These are phyloP conservation scores for Pulveroboletus sp. DNA, from an alignment of 768 basidiomycete genomes.

Conservation along the genomic window DNA sequence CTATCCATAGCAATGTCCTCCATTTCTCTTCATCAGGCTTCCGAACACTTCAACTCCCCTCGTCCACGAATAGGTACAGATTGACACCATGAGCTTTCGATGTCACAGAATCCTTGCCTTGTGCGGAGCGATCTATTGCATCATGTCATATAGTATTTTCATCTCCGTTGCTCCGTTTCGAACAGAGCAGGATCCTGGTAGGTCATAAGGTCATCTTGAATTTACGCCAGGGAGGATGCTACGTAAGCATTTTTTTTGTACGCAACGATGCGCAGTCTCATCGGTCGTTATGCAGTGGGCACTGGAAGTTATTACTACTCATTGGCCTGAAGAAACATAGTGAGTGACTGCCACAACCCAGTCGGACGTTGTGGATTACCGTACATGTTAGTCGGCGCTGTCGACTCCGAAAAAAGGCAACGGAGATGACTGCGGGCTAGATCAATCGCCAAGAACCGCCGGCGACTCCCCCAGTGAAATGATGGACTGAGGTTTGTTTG, in stretches of 20 bases:
- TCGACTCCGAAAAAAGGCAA: conserved; percentile 65
- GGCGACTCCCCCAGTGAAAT: conserved; percentile 67
- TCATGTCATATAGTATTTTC: conserved; percentile 23
- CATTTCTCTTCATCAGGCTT: conserved; percentile 43
- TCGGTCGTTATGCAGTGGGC: conserved; percentile 39
- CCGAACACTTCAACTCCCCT: conserved; percentile 48
- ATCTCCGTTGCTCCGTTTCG: not conserved
- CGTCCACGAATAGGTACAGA: no score
- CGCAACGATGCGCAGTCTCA: not conserved
- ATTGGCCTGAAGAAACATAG: conserved; percentile 84
- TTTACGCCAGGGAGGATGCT: conserved; percentile 83
- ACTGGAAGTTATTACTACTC: conserved; percentile 66
- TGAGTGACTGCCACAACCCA: no score
- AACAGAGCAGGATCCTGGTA: conserved; percentile 60
- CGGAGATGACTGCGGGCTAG: conserved; percentile 64
- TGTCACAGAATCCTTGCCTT: conserved; percentile 71
- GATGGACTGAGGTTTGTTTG: conserved; percentile 67
- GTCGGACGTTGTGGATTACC: no score
- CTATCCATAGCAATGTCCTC: conserved; percentile 14
- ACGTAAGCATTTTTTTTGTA: conserved; percentile 46
- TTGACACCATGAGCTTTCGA: conserved; percentile 76
- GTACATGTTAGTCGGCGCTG: conserved; percentile 48
- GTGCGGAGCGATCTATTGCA: conserved; percentile 46
- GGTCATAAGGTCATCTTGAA: conserved; percentile 80
- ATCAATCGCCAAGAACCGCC: conserved; percentile 60